Evolutionary conservation across 2,329 filamentous ascomycete genomes (phyloP), one percentile per base, ranked within the genome.

Genomic region (Phaeosphaeriaceae sp.): DNA sequence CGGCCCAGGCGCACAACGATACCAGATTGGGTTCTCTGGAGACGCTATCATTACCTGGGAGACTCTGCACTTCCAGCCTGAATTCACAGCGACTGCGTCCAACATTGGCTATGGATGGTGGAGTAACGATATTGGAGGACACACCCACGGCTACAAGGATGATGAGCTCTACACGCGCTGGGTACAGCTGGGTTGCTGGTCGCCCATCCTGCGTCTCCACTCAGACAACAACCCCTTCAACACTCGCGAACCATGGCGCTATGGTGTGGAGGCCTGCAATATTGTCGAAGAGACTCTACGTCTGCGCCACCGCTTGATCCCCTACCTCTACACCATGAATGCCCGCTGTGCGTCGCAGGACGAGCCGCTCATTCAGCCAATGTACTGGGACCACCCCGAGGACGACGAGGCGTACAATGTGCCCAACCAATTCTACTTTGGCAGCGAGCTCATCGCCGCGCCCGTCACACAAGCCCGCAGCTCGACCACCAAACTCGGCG

Each of bases 81-180:
- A 89, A 66, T 89, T 89, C 66, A 90, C 88, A 0, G 85, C 86
- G 2, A 88, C 85, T 0, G 85, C 87, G 0, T 87, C 85, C 10
- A 89, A 90, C 70, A 88, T 89, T 57, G 87, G 87, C 0, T 89
- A 87, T 61, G 87, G 86, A 1, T 89, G 87, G 86, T 89, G 87
- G 87, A 87, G 84, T 50, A 87, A 89, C 69, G 87, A 89, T 61
- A 88, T 89, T 25, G 87, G 87, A n/a, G 87, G 87, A 0, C 87
- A 89, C 68, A 84, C 85, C 64, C 69, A 74, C 1, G 87, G 87
- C 3, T 75, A 74, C 41, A 82, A 83, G 6, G 84, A 87, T 50
- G 86, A 88, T 51, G 85, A 89, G 65, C 77, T 88, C 7, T 80
- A 82, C 1, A 81, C 83, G 1, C 81, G 87, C 19, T 89, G 87